Conservation (phyloP, 1,284 basidiomycete species). For the Xerocomus minutiporus region DNA sequence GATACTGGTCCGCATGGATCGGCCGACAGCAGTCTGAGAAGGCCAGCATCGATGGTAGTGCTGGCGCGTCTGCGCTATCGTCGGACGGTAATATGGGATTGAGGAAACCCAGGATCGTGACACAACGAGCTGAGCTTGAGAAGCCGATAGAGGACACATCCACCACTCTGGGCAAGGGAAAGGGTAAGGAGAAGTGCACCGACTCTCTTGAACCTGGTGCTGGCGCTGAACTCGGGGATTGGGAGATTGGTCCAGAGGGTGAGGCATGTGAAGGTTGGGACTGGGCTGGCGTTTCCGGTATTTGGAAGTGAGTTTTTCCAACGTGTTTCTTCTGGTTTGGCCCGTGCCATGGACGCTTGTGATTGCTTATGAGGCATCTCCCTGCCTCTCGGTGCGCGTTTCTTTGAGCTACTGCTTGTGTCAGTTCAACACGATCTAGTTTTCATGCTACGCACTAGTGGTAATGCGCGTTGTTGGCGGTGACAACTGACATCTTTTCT, state of each 20-base stretch:
- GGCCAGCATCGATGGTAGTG: neutral
- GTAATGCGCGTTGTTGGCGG: neutral
- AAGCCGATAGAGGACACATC: neutral
- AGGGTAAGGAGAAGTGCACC: constrained; percentile 6
- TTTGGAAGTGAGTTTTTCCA: constrained; percentile 45
- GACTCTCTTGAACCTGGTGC: neutral
- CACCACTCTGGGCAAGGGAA: constrained; percentile 12
- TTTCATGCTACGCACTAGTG: neutral
- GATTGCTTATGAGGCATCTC: neutral
- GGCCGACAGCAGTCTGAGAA: constrained; percentile 1
- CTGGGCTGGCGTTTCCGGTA: constrained; percentile 54
- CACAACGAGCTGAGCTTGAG: constrained; percentile 13
- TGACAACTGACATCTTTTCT: constrained; percentile 9
- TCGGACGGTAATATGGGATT: neutral
- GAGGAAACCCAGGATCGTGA: constrained; percentile 13
- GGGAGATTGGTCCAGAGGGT: constrained; percentile 16
- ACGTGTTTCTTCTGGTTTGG: neutral
- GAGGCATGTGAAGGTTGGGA: constrained; percentile 45
- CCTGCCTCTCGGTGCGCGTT: too few relatives aligned
- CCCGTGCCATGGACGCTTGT: neutral
- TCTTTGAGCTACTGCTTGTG: neutral
- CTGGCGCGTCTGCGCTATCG: neutral
- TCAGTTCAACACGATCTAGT: neutral
- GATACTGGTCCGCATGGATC: constrained; percentile 36
- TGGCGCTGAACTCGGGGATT: constrained; percentile 7